Conservation (phyloP, 139 green algal species). For the Closterium sp. region DNA sequence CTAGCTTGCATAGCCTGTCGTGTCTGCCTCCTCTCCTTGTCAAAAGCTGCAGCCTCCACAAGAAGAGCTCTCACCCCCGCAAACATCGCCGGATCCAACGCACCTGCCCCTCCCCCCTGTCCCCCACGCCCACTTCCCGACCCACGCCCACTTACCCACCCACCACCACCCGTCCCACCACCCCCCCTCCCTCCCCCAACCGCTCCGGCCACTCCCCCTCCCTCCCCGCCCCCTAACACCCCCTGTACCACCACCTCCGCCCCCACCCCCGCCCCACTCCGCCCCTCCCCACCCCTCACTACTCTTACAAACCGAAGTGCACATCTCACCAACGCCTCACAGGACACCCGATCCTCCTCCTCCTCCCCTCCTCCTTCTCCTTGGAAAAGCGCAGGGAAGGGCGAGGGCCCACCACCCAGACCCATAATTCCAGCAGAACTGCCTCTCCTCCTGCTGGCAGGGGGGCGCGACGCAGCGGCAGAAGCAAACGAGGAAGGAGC, state of each 20-base stretch:
- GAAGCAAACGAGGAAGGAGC: no score
- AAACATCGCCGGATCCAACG: background rate
- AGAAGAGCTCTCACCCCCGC: slow-evolving; percentile 7
- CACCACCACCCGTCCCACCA: background rate
- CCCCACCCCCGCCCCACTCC: background rate
- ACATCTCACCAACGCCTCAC: background rate
- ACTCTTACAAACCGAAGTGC: background rate
- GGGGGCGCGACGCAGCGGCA: background rate
- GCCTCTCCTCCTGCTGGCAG: background rate
- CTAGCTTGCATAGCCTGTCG: background rate
- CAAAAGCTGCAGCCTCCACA: background rate
- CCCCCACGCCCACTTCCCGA: background rate
- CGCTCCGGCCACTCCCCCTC: background rate
- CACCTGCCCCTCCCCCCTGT: background rate
- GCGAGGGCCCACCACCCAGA: background rate
- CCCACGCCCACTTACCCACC: background rate
- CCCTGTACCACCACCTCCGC: background rate
- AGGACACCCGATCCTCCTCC: background rate
- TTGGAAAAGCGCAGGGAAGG: background rate
- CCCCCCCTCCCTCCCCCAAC: background rate
- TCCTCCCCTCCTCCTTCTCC: background rate
- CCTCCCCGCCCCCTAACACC: background rate
- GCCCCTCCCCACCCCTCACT: background rate
- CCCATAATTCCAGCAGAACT: background rate
- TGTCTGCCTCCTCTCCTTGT: background rate